Conservation (phyloP, 108 stramenopile species). For the Heterococcus sp. region DNA sequence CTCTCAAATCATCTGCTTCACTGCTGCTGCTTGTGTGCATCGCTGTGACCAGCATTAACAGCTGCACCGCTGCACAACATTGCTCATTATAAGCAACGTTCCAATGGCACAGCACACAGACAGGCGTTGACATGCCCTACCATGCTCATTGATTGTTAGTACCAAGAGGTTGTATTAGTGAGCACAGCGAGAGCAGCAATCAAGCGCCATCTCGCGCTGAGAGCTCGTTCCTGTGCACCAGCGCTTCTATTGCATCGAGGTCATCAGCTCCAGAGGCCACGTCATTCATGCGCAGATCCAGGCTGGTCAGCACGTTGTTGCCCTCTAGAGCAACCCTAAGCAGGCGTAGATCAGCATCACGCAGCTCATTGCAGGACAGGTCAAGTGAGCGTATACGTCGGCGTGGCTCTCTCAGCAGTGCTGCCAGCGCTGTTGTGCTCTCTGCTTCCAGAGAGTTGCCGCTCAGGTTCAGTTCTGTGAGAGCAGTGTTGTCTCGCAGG, state of each 20-base stretch:
- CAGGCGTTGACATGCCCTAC: too few species aligned
- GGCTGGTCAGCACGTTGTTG: slow-evolving; percentile 11
- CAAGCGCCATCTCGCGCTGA: too few species aligned
- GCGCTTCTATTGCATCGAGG: slow-evolving; percentile 28
- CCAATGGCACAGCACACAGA: too few species aligned
- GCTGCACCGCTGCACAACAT: too few species aligned
- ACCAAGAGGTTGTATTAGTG: too few species aligned
- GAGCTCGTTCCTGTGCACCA: slow-evolving; percentile 23
- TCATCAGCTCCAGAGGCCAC: slow-evolving; percentile 25
- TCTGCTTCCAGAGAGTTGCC: neutral
- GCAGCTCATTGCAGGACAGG: slow-evolving; percentile 49
- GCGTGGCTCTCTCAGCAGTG: slow-evolving; percentile 7
- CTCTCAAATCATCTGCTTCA: too few species aligned
- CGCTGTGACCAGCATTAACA: too few species aligned
- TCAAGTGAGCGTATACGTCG: slow-evolving; percentile 32
- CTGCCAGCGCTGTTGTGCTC: slow-evolving; percentile 19
- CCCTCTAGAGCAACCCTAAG: slow-evolving; percentile 34
- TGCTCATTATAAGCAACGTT: too few species aligned
- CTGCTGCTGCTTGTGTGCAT: too few species aligned
- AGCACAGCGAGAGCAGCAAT: too few species aligned
- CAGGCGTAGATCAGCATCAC: slow-evolving; percentile 35
- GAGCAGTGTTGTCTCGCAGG: slow-evolving; percentile 37
- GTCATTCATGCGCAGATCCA: slow-evolving; percentile 46
- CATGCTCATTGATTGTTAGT: too few species aligned
- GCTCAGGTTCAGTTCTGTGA: slow-evolving; percentile 55